Conservation (phyloP, 2,329 filamentous ascomycete genomes). For the Elsinoe perseae region DNA sequence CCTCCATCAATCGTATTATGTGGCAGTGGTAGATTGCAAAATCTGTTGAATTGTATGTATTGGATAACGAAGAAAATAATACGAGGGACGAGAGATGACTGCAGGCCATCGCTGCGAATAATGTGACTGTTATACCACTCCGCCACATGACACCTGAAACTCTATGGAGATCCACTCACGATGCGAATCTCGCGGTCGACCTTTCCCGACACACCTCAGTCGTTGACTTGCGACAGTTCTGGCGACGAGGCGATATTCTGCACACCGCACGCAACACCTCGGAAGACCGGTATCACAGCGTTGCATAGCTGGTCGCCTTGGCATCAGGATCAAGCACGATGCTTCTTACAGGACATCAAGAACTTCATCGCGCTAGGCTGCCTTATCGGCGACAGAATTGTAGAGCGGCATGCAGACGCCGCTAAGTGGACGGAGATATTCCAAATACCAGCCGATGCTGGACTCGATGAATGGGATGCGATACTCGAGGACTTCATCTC, state of each 20-base stretch:
- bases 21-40: no score
- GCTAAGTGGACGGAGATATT: constrained; percentile 6
- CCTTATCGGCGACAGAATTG: background rate
- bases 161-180: background rate
- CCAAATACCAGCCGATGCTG: background rate
- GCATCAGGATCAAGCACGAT: constrained; percentile 11
- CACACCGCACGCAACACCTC: background rate
- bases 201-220: background rate
- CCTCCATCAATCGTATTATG: background rate
- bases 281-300: constrained; percentile 1
- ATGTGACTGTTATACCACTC: background rate
- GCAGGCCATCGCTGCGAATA: no score
- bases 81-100: no score
- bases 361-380: constrained; percentile 14
- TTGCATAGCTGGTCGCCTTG: constrained; percentile 2
- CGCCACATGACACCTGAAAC: background rate
- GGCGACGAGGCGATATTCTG: background rate
- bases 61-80: no score
- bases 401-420: background rate
- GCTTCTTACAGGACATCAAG: constrained; percentile 8
- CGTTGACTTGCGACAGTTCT: background rate
- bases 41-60: no score
- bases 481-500: constrained; percentile 17
- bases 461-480: background rate
- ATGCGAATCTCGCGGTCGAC: background rate